A percentile compares a stretch with the other conserved stretches of the same genome.
Evolutionary conservation across 2,329 filamentous ascomycete genomes (phyloP).

Genomic region (Fusarium drepaniforme): DNA sequence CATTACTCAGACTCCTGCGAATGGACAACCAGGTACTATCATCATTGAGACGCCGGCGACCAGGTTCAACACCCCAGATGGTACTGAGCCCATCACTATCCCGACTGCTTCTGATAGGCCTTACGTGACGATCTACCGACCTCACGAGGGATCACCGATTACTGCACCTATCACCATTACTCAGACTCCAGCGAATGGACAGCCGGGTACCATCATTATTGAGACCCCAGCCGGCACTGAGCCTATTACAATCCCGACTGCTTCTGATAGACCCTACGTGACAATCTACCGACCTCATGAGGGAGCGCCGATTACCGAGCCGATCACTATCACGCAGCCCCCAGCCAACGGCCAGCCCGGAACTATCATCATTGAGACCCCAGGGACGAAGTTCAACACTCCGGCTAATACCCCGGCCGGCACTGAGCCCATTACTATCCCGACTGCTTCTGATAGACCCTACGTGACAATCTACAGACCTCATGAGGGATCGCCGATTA

Average conservation of each 20-base stretch:
- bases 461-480: slow-evolving; percentile 2
- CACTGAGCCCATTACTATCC: neutral
- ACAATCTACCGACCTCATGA: slow-evolving; percentile 30
- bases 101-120: too few relatives aligned
- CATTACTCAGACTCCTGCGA: slow-evolving; percentile 26
- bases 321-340: slow-evolving; percentile 32
- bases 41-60: slow-evolving; percentile 31
- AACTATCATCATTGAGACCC: slow-evolving; percentile 33
- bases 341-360: slow-evolving; percentile 30
- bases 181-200: slow-evolving; percentile 26
- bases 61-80: neutral
- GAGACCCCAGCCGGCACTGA: neutral
- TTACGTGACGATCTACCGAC: too few relatives aligned
- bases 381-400: slow-evolving; percentile 1
- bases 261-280: slow-evolving; percentile 10
- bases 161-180: slow-evolving; percentile 33
- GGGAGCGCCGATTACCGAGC: slow-evolving; percentile 23
- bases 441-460: neutral
- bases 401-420: neutral
- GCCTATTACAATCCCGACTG: slow-evolving; percentile 22
- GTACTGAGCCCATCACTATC: too few relatives aligned
- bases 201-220: slow-evolving; percentile 30
- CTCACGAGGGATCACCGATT: neutral
- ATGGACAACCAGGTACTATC: slow-evolving; percentile 32
- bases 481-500: neutral